Evolutionary conservation across 2,329 filamentous ascomycete genomes (phyloP).

Genomic region (Hypoxylon rubiginosum): DNA sequence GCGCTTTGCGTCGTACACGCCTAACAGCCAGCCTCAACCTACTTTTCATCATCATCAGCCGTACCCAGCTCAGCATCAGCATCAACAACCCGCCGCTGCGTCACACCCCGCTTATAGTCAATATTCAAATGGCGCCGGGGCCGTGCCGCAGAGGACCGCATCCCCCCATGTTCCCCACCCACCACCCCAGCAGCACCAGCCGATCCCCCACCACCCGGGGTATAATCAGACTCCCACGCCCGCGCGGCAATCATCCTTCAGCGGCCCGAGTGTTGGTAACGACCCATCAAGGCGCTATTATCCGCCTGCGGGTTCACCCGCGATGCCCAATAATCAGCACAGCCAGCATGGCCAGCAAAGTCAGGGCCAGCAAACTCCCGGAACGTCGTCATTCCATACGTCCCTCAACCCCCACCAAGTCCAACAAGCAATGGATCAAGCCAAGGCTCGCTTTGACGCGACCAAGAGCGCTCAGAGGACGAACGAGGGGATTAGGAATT

Average conservation of each 20-base stretch:
- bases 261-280: constrained; percentile 45
- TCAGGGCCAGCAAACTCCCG: constrained; percentile 27
- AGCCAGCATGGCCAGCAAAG: constrained; percentile 28
- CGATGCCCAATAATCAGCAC: constrained; percentile 47
- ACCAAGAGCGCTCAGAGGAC: constrained; percentile 47
- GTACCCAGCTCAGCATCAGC: constrained; percentile 47
- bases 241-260: constrained; percentile 48
- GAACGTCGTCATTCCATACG: constrained; percentile 47
- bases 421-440: constrained; percentile 53
- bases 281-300: constrained; percentile 47
- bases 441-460: constrained; percentile 51
- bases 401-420: constrained; percentile 51
- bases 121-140: constrained; percentile 49
- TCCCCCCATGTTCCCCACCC: constrained; percentile 52
- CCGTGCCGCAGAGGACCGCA: constrained; percentile 48
- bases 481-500: constrained; percentile 46
- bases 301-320: constrained; percentile 44
- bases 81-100: constrained; percentile 45
- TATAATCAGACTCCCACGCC: constrained; percentile 49
- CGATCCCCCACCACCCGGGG: constrained; percentile 46
- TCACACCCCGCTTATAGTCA: constrained; percentile 48
- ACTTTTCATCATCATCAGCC: constrained; percentile 44
- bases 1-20: constrained; percentile 49
- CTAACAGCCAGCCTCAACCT: constrained; percentile 43
- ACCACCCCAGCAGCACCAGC: constrained; percentile 45